Conservation (phyloP, 108 stramenopile genomes). For the Skeletonema menzelii region DNA sequence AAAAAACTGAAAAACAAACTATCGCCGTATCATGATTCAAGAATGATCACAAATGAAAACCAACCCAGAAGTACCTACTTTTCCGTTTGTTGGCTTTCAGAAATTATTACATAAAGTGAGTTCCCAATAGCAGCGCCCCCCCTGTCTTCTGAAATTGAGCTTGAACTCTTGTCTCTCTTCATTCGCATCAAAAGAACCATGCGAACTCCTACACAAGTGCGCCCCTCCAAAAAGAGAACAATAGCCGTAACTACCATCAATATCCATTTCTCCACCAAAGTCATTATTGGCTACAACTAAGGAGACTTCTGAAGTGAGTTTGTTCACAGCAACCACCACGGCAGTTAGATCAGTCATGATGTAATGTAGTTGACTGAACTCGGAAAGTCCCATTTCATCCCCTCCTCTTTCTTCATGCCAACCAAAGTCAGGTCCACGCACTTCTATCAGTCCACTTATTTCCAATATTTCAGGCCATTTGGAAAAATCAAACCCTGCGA, state of each 20-base stretch:
- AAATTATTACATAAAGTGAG: too few species aligned
- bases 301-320: neutral
- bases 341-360: neutral
- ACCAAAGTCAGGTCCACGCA: neutral
- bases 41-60: too few species aligned
- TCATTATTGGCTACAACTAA: neutral
- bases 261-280: neutral
- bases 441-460: neutral
- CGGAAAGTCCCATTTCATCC: neutral
- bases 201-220: neutral
- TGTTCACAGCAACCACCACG: neutral
- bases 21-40: too few species aligned
- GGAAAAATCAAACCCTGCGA: neutral
- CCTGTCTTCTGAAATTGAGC: too few species aligned
- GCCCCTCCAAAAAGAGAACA: neutral
- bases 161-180: neutral
- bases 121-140: too few species aligned
- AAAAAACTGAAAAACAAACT: too few species aligned
- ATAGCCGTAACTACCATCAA: too few species aligned
- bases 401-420: neutral
- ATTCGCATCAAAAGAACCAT: neutral
- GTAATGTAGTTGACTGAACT: too few species aligned
- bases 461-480: neutral
- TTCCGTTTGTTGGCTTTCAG: too few species aligned
- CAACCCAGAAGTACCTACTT: too few species aligned